Conservation (phyloP, 2,329 filamentous ascomycete genomes). For the Pestalotiopsis sp. region DNA sequence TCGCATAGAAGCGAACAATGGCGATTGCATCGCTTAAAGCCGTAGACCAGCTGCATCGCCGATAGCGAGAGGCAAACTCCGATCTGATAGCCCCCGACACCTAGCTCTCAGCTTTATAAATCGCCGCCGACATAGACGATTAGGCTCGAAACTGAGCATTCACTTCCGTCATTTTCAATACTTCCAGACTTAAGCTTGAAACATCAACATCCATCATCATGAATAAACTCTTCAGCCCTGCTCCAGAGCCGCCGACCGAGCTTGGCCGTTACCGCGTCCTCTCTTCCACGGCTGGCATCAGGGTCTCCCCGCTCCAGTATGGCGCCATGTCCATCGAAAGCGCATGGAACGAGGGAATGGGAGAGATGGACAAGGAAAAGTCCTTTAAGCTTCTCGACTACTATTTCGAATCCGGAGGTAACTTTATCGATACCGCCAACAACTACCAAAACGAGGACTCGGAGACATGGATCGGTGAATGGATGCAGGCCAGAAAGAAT, state of each 20-base stretch:
- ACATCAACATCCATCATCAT: not conserved
- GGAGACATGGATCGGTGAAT: constrained; percentile 59
- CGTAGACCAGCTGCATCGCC: no score
- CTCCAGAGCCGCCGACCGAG: not conserved
- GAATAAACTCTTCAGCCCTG: not conserved
- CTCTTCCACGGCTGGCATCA: constrained; percentile 48
- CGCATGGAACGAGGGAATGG: constrained; percentile 47
- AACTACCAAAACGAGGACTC: constrained; percentile 60
- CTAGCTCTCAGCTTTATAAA: no score
- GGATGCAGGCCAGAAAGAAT: constrained; percentile 48
- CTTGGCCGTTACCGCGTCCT: constrained; percentile 48
- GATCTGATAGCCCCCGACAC: no score
- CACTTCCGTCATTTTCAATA: no score
- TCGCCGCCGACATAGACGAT: no score
- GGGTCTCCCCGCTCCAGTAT: constrained; percentile 52
- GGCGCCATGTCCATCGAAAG: constrained; percentile 56
- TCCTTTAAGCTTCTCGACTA: constrained; percentile 60
- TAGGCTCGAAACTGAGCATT: no score
- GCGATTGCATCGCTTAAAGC: no score
- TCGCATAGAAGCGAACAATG: no score
- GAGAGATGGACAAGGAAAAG: constrained; percentile 54
- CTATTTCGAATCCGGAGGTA: constrained; percentile 59
- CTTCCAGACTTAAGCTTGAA: no score
- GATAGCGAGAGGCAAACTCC: no score
- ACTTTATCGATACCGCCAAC: constrained; percentile 69